Conservation (phyloP, 805 yeast genomes). For the Candida ortonii region DNA sequence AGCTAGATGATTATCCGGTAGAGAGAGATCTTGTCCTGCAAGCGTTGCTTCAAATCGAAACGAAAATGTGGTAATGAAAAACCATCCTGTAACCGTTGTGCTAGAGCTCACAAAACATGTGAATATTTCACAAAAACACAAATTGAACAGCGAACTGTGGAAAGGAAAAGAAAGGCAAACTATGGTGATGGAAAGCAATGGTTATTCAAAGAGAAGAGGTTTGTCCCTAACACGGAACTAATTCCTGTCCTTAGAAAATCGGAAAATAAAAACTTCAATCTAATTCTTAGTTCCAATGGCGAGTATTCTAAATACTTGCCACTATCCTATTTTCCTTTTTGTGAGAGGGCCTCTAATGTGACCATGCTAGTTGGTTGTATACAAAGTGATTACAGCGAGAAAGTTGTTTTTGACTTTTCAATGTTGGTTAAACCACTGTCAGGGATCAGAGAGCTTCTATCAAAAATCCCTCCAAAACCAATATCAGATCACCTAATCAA, state of each 20-base stretch:
- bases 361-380: constrained; percentile 13
- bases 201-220: constrained; percentile 1
- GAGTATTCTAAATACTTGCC: constrained; percentile 25
- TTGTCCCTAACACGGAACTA: constrained; percentile 13
- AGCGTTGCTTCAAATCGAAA: constrained; percentile 18
- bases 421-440: constrained; percentile 14
- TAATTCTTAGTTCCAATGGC: constrained; percentile 22
- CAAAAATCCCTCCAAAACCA: constrained; percentile 12
- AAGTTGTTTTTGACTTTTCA: constrained; percentile 20
- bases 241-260: constrained; percentile 13
- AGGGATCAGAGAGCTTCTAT: constrained; percentile 6
- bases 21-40: constrained; percentile 20
- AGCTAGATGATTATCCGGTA: constrained; percentile 17
- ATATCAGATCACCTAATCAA: constrained; percentile 14
- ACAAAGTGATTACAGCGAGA: constrained; percentile 6
- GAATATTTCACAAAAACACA: constrained; percentile 20
- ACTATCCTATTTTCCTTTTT: constrained; percentile 19
- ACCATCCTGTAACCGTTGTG: constrained; percentile 18
- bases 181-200: constrained; percentile 1
- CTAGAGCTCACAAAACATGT: constrained; percentile 11
- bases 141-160: constrained; percentile 7
- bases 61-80: constrained; percentile 21
- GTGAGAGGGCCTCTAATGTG: constrained; percentile 20
- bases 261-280: constrained; percentile 22
- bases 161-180: constrained; percentile 2